Evolutionary conservation across 805 yeast genomes (phyloP).

Genomic region (Ogataea dorogensis): DNA sequence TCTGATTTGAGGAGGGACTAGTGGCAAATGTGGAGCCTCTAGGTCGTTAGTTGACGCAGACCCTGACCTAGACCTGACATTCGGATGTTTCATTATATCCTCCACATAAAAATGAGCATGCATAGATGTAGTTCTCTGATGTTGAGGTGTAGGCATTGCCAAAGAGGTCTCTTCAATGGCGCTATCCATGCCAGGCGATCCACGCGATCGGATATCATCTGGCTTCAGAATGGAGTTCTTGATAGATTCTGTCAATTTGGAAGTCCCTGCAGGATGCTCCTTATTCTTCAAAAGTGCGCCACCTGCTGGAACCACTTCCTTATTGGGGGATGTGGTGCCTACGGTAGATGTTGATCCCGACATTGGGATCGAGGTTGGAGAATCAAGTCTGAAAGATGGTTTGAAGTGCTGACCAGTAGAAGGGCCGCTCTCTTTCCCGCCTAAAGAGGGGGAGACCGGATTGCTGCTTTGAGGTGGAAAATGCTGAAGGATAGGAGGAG

Average conservation of each 20-base stretch:
- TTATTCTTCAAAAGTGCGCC: conserved; percentile 33
- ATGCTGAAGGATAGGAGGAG: conserved; percentile 61
- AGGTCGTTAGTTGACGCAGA: conserved; percentile 32
- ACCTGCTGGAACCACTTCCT: conserved; percentile 25
- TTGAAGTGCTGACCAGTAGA: neutral
- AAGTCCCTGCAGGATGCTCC: conserved; percentile 10
- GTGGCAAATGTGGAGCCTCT: conserved; percentile 15
- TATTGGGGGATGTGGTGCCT: conserved; percentile 9
- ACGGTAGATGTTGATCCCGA: conserved; percentile 2
- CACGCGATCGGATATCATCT: conserved; percentile 3
- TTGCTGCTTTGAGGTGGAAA: conserved; percentile 24
- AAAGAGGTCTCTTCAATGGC: conserved; percentile 6
- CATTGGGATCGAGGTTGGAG: conserved; percentile 3
- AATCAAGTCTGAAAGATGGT: conserved; percentile 5
- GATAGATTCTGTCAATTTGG: conserved; percentile 29
- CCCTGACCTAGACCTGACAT: conserved; percentile 36
- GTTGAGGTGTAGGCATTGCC: conserved; percentile 30
- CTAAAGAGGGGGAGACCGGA: conserved; percentile 12
- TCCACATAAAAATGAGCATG: conserved; percentile 80
- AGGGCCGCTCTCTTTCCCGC: conserved; percentile 1
- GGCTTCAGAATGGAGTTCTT: conserved; percentile 6
- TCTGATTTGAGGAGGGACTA: conserved; percentile 8
- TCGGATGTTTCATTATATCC: conserved; percentile 56
- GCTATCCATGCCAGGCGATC: conserved; percentile 1
- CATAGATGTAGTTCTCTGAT: conserved; percentile 56